phyloP scores from a whole-genome alignment of 2,329 filamentous ascomycete genomes.

The Rhytidhysteron rufulum region DNA sequence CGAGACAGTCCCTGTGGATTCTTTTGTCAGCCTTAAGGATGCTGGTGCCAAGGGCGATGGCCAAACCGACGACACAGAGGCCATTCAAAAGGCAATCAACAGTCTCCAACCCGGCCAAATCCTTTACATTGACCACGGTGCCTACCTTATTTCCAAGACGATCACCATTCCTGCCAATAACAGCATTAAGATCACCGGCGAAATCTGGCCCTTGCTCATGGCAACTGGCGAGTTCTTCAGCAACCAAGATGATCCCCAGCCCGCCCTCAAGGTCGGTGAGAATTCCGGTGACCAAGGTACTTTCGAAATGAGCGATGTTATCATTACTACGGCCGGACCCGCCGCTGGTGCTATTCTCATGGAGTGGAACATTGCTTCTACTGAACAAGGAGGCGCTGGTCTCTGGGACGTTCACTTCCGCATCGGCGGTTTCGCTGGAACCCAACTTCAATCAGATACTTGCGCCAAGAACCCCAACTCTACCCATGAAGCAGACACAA shows the following conservation, averaged over 20 bases:
- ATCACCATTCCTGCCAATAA: slow-evolving; percentile 57
- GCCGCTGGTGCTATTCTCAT: slow-evolving; percentile 86
- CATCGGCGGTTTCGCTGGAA: slow-evolving; percentile 82
- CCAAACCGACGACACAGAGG: slow-evolving; percentile 77
- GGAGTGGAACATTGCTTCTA: slow-evolving; percentile 79
- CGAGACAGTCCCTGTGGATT: slow-evolving; percentile 58
- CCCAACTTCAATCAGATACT: slow-evolving; percentile 71
- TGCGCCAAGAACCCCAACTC: slow-evolving; percentile 72
- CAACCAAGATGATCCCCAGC: slow-evolving; percentile 69
- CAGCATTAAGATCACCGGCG: slow-evolving; percentile 82
- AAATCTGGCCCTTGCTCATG: slow-evolving; percentile 89
- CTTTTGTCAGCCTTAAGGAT: slow-evolving; percentile 79
- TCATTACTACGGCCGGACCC: slow-evolving; percentile 79
- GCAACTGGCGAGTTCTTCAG: slow-evolving; percentile 71
- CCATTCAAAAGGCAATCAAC: slow-evolving; percentile 76
- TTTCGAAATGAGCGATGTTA: slow-evolving; percentile 83
- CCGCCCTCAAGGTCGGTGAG: slow-evolving; percentile 82
- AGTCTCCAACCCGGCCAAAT: slow-evolving; percentile 58
- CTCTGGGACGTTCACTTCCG: slow-evolving; percentile 98
- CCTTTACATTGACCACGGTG: slow-evolving; percentile 62
- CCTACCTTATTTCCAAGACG: slow-evolving; percentile 59
- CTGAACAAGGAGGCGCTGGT: slow-evolving; percentile 64
- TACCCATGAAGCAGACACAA: slow-evolving; percentile 57
- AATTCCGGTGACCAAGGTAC: slow-evolving; percentile 66
- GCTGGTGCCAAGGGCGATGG: slow-evolving; percentile 86